Percentiles rank a stretch among this genome's conserved stretches.
Evolutionary conservation across 495 filamentous ascomycete genomes (phyloP).

Genomic region (Chaetomium fimeti): DNA sequence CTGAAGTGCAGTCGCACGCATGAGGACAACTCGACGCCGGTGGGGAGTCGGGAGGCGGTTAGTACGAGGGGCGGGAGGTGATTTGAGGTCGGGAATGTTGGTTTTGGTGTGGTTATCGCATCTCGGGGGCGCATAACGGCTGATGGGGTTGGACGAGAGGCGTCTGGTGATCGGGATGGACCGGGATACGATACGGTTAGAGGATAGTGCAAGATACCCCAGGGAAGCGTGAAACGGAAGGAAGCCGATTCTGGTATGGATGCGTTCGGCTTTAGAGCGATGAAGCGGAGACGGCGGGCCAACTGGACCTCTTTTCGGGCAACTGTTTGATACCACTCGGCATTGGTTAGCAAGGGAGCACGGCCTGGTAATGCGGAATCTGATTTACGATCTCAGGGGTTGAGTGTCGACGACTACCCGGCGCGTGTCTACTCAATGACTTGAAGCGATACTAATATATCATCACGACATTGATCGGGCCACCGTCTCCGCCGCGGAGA

Average conservation of each 20-base stretch:
- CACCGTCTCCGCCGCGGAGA: too few species aligned
- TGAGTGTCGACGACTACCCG: too few species aligned
- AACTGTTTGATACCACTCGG: constrained; percentile 10
- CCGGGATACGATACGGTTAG: not conserved
- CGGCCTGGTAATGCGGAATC: constrained; percentile 1
- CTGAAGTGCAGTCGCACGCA: constrained; percentile 32
- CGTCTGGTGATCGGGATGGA: not conserved
- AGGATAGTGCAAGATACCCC: not conserved
- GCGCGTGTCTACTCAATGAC: too few species aligned
- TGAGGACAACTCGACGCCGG: constrained; percentile 34
- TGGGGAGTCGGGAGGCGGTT: constrained; percentile 29
- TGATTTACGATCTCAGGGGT: not conserved
- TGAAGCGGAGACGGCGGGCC: not conserved
- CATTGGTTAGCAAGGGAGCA: constrained; percentile 2
- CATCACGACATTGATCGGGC: too few species aligned
- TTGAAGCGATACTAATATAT: too few species aligned
- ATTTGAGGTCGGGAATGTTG: constrained; percentile 1
- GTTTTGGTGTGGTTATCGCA: not conserved
- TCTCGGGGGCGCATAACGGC: not conserved
- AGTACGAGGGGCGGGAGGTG: not conserved
- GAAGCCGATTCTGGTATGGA: not conserved
- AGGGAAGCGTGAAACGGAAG: not conserved
- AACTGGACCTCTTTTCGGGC: not conserved
- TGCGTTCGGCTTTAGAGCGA: not conserved
- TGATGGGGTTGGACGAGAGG: not conserved